Conservation (phyloP, 495 filamentous ascomycete genomes). For the Penicillium lagena region DNA sequence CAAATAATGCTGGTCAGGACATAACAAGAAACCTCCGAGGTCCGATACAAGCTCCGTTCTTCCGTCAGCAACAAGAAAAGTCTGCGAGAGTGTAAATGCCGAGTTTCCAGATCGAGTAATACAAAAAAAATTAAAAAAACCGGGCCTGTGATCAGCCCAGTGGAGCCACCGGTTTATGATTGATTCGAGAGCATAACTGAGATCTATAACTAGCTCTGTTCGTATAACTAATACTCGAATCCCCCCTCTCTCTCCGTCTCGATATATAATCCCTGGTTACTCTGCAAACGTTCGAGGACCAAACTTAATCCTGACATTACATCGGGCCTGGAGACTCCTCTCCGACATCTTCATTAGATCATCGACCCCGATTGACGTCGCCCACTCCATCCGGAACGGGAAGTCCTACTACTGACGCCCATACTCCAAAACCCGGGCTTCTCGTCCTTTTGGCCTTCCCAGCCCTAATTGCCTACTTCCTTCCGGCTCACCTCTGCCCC, state of each 20-base stretch:
- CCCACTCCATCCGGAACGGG: slow-evolving; percentile 16
- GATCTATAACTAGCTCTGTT: not conserved
- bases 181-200: slow-evolving; percentile 12
- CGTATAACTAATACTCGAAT: too few relatives aligned
- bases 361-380: slow-evolving; percentile 26
- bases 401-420: slow-evolving; percentile 16
- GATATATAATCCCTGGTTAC: not conserved
- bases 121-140: slow-evolving; percentile 6
- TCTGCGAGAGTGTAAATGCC: slow-evolving; percentile 12
- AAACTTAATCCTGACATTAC: too few relatives aligned
- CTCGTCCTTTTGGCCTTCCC: not conserved
- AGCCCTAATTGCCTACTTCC: not conserved
- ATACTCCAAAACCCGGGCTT: not conserved
- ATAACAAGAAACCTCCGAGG: slow-evolving; percentile 10
- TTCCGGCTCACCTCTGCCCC: not conserved
- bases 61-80: slow-evolving; percentile 11
- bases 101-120: slow-evolving; percentile 13
- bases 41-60: slow-evolving; percentile 15
- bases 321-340: not conserved
- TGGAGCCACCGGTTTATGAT: slow-evolving; percentile 14
- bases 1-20: too few relatives aligned
- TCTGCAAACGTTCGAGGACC: not conserved
- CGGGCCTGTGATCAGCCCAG: slow-evolving; percentile 11
- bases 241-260: not conserved
- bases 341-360: slow-evolving; percentile 24